Conservation (phyloP, 148 eudicot species). For the Linanthus parryae region DNA sequence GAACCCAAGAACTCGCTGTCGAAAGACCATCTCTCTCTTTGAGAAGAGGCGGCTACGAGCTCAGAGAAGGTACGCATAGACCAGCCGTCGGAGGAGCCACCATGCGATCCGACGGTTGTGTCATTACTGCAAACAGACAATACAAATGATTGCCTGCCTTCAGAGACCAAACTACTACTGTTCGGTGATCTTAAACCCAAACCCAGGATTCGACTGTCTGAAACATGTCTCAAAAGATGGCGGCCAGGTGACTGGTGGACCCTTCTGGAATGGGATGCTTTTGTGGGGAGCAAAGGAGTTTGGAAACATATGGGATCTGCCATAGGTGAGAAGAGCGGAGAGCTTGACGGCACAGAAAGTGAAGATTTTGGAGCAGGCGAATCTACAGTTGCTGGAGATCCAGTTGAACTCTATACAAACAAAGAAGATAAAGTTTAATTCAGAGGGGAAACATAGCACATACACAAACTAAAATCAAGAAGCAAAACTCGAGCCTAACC, state of each 20-base stretch:
- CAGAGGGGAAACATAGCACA: too few relatives aligned
- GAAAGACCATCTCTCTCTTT: conserved; percentile 71
- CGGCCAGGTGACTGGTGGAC: conserved; percentile 43
- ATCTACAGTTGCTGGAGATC: conserved; percentile 37
- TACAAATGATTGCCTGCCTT: conserved; percentile 36
- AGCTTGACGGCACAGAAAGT: conserved; percentile 52
- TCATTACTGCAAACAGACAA: conserved; percentile 53
- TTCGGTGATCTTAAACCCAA: conserved; percentile 64
- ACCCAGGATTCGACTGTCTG: conserved; percentile 62
- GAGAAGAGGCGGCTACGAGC: conserved; percentile 55
- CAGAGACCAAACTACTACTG: conserved; percentile 46
- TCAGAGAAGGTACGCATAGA: conserved; percentile 64
- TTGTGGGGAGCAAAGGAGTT: conserved; percentile 46
- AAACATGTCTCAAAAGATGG: conserved; percentile 41
- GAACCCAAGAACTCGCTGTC: conserved; percentile 63
- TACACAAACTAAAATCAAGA: too few relatives aligned
- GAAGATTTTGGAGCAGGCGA: conserved; percentile 48
- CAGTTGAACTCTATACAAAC: conserved; percentile 43
- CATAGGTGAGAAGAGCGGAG: conserved; percentile 50
- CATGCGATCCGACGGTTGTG: conserved; percentile 59
- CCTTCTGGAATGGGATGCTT: conserved; percentile 53
- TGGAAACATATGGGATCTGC: conserved; percentile 58
- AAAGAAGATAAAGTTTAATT: too few relatives aligned
- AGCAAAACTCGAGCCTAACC: too few relatives aligned
- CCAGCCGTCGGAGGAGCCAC: conserved; percentile 82